Base-by-base conservation (phyloP, 139 green algal genomes). In the Pleodorina starrii region DNA sequence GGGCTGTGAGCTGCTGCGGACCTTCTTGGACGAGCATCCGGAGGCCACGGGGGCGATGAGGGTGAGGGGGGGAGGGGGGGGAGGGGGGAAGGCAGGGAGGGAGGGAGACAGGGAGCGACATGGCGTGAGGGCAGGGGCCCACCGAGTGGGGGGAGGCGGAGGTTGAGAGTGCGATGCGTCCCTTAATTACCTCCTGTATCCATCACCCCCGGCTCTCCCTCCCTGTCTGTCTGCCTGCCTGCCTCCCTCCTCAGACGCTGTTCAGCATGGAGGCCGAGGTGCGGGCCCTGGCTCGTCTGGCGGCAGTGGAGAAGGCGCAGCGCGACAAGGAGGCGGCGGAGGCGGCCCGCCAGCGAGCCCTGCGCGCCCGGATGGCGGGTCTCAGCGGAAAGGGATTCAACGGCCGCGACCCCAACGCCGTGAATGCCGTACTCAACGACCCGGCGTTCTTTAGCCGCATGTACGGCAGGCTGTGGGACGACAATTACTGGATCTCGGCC, bases 381-480 rank as follows among this genome's bases (percentile, higher is more conserved):
- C 73, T 80, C 23, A 60, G 40, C 16, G 73, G 73, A 16, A 60
- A 60, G 42, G 73, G 73, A 16, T 80, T 80, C 73, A 80, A 80
- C 19, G 38, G 38, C 23, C 73, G 40, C 44, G 73, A 80, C 73
- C 73, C 73, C 17, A 54, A 80, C 44, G 44, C 73, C 38, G 42
- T 80, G 25, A 54, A 80, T 40, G 44, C 73, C 38, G 42, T 80
- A 50, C 29, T 80, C 38, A 80, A 36, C 40, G 73, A 80, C 73
- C 50, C 51, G 1, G 21, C 78, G 27, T 73, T 38, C 78, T 74
- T 59, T 46, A 48, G 35, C 51, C 57, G 78, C 23, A 85, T 85
- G 54, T 85, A 85, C 35, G 78, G 78, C 27, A 40, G 78, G 14
- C 78, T 85, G 54, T 85, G 78, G 78, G 78, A 85, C 40, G 78